Evolutionary conservation across 2,329 filamentous ascomycete species (phyloP), one percentile per base, ranked within the genome.

Genomic region (Cyphellophora europaea): DNA sequence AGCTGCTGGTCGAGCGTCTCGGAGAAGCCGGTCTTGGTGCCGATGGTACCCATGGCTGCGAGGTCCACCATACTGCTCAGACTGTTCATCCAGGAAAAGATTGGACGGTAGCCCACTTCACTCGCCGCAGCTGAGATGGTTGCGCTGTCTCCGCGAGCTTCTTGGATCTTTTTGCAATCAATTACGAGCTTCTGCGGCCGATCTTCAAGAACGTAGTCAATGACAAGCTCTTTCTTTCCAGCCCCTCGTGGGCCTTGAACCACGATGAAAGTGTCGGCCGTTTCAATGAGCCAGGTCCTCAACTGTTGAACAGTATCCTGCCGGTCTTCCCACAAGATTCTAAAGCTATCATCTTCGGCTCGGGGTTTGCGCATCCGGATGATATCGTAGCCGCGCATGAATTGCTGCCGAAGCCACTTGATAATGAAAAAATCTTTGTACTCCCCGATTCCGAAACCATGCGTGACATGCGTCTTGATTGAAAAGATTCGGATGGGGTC

Each of bases 61-160:
- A 96, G 72, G 49, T 96, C 91, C 44, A 94, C 69, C 61, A 95
- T 75, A 55, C 87, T 93, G 59, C 84, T 93, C 46, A 96, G 76
- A 52, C 79, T 94, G 58, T 96, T 95, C 62, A 93, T 82, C 84
- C 88, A 96, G 0, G 85, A 93, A 56, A 98, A 98, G 0, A 98
- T 77, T 0, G 91, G 91, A 6, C 83, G 72, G 54, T 95, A 96
- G 6, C 91, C 89, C 32, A 96, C 88, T 44, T 88, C 77, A 2
- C 68, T 63, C 1, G 89, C 91, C 5, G 91, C 78, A 27, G 81
- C 78, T 41, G 76, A 76, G 50, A 98, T 94, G 0, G 84, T 94
- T 3, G 79, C 76, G 5, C 79, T 79, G 53, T 98, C 91, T 4
- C 91, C 88, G 36, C 83, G 77, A 1, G 89, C 87, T 57, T 96